These are phyloP conservation scores for Acer saccharum DNA, from an alignment of 345 rosid species.

Conservation along the genomic window DNA sequence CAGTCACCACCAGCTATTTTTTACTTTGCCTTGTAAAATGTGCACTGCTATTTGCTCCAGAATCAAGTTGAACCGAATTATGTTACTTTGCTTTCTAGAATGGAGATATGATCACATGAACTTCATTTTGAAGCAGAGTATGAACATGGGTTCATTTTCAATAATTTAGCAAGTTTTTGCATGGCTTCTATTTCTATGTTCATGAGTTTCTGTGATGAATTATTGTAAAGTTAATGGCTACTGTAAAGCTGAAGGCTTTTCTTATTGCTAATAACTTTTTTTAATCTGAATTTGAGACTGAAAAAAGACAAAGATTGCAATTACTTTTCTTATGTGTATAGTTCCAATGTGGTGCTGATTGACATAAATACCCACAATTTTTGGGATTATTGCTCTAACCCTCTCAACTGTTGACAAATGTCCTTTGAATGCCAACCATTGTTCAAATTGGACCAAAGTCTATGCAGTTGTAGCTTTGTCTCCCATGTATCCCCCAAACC, in stretches of 20 bases:
- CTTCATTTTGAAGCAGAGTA: too few relatives aligned
- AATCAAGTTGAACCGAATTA: background rate
- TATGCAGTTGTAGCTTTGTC: background rate
- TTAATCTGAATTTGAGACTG: constrained; percentile 2
- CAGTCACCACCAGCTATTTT: background rate
- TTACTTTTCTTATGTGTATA: background rate
- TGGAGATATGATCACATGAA: background rate
- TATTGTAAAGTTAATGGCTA: background rate
- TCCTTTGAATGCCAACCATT: background rate
- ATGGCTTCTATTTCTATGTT: background rate
- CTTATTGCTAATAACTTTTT: background rate
- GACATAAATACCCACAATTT: background rate
- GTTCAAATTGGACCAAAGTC: background rate
- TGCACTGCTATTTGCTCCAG: background rate
- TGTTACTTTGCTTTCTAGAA: background rate
- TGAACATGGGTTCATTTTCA: background rate
- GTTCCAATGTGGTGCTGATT: background rate
- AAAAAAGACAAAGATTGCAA: background rate
- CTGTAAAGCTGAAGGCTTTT: background rate
- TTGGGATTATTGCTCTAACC: background rate
- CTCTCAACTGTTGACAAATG: background rate
- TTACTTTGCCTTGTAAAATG: background rate
- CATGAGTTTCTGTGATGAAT: constrained; percentile 10
- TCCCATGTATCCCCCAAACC: background rate
- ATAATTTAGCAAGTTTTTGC: background rate